Base-by-base conservation (phyloP, 495 filamentous ascomycete species). In the Clavariopsis aquatica region DNA sequence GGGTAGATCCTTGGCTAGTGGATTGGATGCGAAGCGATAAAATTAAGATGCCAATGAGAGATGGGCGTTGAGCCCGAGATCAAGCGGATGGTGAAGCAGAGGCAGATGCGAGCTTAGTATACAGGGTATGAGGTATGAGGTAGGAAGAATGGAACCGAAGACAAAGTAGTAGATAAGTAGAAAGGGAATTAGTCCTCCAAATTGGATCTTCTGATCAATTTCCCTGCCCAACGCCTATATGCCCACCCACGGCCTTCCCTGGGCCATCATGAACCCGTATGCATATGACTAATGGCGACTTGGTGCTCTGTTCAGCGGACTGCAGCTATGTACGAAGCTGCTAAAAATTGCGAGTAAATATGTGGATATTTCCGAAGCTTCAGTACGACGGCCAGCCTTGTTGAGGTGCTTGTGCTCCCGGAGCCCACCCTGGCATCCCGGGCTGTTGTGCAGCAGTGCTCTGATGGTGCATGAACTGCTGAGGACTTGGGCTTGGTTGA, bases 341-440 rank as follows among this genome's bases (percentile, higher is more conserved):
- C 9, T 15, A 24, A 8, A 29, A 1, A 31, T 31, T 17, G 13
- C 31, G 51, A 20, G 29, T 23, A 23, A 41, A 29, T 10, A 24
- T n/a, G 43, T 26, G 36, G 12, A 13, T 17, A 29, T 43, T 45
- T 43, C 15, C 19, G 13, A 36, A 7, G 1, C 28, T 49, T 66
- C 63, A 66, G 41, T 66, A 66, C 38, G 47, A 34, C 22, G 54
- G 66, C 66, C 69, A 69, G 15, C 62, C 62, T 63, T 61, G 69
- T 36, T 68, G 69, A 27, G 57, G 66, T 2, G 56, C 38, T 36
- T 61, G 62, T 17, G 57, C 49, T 4, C 61, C 66, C 17, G 66
- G 73, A 17, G 78, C 74, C 81, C 81, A 83, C 13, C 78, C 81
- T 47, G 78, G 78, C 71, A 78, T 74, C 49, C 80, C 71, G 55